Conservation (phyloP, 1,284 basidiomycete species). For the Amylostereum areolatum region DNA sequence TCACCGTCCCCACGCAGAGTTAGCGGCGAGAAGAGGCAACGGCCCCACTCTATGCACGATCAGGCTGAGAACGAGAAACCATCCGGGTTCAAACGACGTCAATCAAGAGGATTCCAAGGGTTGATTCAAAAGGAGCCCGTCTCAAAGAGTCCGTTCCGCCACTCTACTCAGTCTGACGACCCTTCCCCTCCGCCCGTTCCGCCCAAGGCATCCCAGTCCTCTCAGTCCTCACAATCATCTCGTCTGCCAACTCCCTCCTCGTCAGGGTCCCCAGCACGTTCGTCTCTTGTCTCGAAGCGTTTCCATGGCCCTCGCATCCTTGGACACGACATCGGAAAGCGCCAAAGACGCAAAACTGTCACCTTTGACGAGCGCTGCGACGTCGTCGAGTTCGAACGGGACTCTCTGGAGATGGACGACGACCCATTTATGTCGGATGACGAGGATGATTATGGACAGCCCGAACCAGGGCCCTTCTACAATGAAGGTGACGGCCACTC, state of each 20-base stretch:
- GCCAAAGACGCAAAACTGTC: conserved; percentile 71
- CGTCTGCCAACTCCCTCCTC: conserved; percentile 15
- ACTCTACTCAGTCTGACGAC: conserved; percentile 17
- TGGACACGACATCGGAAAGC: conserved; percentile 39
- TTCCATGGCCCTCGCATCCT: conserved; percentile 76
- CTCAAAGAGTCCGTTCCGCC: conserved; percentile 79
- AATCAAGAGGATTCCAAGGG: conserved; percentile 70
- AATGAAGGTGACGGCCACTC: conserved; percentile 24
- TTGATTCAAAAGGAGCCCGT: conserved; percentile 73
- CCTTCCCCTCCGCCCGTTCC: conserved; percentile 22
- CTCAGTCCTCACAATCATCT: conserved; percentile 10
- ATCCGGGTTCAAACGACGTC: conserved; percentile 61
- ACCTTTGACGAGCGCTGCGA: conserved; percentile 84
- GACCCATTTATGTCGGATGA: conserved; percentile 40
- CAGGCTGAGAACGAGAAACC: conserved; percentile 72
- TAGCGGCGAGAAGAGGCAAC: conserved; percentile 69
- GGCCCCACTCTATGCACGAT: conserved; percentile 59
- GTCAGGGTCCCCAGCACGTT: conserved; percentile 53
- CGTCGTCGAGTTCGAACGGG: conserved; percentile 79
- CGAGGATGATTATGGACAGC: conserved; percentile 18
- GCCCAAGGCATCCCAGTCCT: conserved; percentile 14
- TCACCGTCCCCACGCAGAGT: conserved; percentile 40
- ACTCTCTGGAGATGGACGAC: conserved; percentile 35
- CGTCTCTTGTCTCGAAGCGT: conserved; percentile 74
- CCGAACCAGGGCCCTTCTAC: conserved; percentile 25